A percentile compares a stretch with the other conserved stretches of the same genome.
Evolutionary conservation across 306 rosid genomes (phyloP).

Genomic region (Dryas alaskensis): DNA sequence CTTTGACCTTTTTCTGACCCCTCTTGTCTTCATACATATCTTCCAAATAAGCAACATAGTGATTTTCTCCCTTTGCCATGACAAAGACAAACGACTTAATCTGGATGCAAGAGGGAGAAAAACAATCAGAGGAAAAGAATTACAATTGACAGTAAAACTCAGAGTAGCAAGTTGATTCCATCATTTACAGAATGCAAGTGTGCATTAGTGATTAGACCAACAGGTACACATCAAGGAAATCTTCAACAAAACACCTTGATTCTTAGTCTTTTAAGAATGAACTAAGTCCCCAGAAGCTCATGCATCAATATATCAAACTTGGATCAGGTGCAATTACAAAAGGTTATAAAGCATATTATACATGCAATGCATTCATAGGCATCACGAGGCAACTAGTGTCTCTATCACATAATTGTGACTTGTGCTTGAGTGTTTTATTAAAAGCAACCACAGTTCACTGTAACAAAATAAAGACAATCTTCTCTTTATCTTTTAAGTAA

Average conservation of each 20-base stretch:
- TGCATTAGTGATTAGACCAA: background rate
- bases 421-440: background rate
- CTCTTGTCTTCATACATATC: conserved; percentile 98
- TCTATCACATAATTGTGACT: background rate
- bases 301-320: background rate
- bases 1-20: conserved; percentile 91
- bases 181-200: background rate
- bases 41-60: conserved; percentile 84
- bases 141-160: background rate
- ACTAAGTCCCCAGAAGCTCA: background rate
- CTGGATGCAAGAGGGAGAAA: conserved; percentile 47
- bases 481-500: background rate
- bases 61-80: conserved; percentile 95
- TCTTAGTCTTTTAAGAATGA: background rate
- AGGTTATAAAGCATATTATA: conserved; percentile 3
- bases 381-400: conserved; percentile 3
- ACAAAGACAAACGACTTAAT: conserved; percentile 87
- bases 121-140: conserved; percentile 17
- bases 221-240: background rate
- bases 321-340: background rate
- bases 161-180: background rate
- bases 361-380: background rate
- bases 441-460: background rate
- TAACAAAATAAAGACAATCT: background rate
- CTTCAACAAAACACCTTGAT: background rate